Conservation (phyloP, 192 early-diverging fungal species). For the Coemansia furcata region DNA sequence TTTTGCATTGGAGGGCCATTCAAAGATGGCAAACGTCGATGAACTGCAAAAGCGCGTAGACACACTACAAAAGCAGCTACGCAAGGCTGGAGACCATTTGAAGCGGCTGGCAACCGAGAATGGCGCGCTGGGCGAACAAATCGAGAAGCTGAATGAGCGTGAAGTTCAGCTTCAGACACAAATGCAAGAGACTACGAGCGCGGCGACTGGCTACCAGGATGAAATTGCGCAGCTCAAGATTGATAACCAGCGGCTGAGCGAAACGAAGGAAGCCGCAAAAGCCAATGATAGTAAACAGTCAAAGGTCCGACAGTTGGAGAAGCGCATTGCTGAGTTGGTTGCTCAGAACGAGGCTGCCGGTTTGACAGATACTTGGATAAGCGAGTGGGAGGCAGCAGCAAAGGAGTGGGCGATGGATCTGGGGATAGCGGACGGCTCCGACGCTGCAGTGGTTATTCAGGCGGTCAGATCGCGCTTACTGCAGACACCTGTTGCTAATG, state of each 20-base stretch:
- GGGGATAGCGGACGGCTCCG: slow-evolving; percentile 6
- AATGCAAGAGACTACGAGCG: slow-evolving; percentile 13
- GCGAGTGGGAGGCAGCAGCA: slow-evolving; percentile 39
- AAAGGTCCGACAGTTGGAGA: slow-evolving; percentile 4
- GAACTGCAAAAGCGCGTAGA: slow-evolving; percentile 50
- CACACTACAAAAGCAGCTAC: slow-evolving; percentile 48
- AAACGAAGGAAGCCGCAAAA: slow-evolving; percentile 14
- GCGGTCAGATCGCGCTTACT: neutral
- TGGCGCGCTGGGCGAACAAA: slow-evolving; percentile 41
- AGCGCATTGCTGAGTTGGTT: slow-evolving; percentile 27
- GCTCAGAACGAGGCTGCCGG: slow-evolving; percentile 16
- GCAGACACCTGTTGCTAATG: neutral
- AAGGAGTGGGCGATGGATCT: slow-evolving; percentile 27
- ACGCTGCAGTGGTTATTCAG: neutral
- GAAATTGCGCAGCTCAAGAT: slow-evolving; percentile 16
- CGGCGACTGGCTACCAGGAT: slow-evolving; percentile 2
- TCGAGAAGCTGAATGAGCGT: slow-evolving; percentile 40
- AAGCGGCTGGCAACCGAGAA: slow-evolving; percentile 57
- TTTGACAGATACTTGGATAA: slow-evolving; percentile 2
- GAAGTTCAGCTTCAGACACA: slow-evolving; percentile 23
- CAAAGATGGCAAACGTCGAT: slow-evolving; percentile 28
- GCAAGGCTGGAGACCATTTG: slow-evolving; percentile 53
- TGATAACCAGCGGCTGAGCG: neutral
- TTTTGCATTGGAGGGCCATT: neutral
- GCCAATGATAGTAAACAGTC: neutral